These are phyloP conservation scores for Ophiocytium majus DNA, from an alignment of 352 stramenopile species.

Conservation along the genomic window DNA sequence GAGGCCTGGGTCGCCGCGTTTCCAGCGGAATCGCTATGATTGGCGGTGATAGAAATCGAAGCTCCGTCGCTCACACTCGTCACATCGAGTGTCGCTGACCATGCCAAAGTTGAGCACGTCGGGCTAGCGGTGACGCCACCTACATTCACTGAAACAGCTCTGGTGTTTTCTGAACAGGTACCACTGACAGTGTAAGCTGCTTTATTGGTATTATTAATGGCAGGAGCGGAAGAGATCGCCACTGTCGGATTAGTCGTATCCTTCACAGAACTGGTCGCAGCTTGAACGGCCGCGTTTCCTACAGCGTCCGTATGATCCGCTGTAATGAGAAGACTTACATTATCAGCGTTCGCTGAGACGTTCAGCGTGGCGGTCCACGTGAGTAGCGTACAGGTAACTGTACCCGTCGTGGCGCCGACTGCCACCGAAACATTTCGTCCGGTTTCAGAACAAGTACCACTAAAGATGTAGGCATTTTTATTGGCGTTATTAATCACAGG, in stretches of 20 bases:
- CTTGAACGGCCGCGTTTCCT: background rate
- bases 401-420: background rate
- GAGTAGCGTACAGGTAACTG: background rate
- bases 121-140: background rate
- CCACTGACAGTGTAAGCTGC: background rate
- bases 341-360: background rate
- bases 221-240: constrained; percentile 1
- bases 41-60: background rate
- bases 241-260: background rate
- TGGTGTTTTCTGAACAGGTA: background rate
- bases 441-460: constrained; percentile 2
- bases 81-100: background rate
- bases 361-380: background rate
- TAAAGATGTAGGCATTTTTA: background rate
- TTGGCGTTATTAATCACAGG: background rate
- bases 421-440: background rate
- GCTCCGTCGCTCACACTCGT: background rate
- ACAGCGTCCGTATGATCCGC: background rate
- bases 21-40: background rate
- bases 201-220: constrained; percentile 17
- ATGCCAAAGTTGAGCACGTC: background rate
- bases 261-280: background rate
- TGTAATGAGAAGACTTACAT: background rate
- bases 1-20: background rate
- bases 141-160: constrained; percentile 3